Evolutionary conservation across 2,329 filamentous ascomycete genomes (phyloP), one percentile per base, ranked within the genome.

Genomic region (Coniochaeta sp.): DNA sequence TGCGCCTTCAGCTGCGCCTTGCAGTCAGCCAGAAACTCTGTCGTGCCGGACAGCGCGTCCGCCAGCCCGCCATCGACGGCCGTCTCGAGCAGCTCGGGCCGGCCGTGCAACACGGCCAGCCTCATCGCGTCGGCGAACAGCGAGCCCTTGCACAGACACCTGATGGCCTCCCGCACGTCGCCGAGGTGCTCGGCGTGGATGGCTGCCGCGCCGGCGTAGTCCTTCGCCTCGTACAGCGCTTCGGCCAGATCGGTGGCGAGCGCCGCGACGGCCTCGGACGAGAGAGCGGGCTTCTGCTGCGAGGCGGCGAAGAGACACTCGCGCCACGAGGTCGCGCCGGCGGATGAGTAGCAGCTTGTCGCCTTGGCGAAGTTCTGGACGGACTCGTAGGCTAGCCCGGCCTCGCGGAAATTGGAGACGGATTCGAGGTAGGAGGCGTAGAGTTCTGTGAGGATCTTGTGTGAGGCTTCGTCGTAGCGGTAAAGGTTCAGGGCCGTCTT

Each of bases 21-120:
- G 83, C 93, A 98, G 72, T 99, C 95, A 1, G 95, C 91, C 12
- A 99, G 84, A 62, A 98, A 87, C 71, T 98, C 95, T 0, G 92
- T 96, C 68, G 89, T 93, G 59, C 84, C 86, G 24, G 89, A 88
- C 60, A 95, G 87, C 1, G 90, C 87, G 61, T 98, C 93, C 4
- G 87, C 83, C 6, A 99, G 85, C 1, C 89, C 90, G 0, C 83
- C 74, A 70, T 99, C 93, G 16, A 99, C 81, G 59, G 90, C 83
- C 0, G 81, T 75, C 6, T 74, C 75, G 36, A 98, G 81, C 6
- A 96, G 81, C 1, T 85, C 78, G 0, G 83, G 75, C 17, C 84
- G 81, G 1, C 77, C 75, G 63, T 85, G 82, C 3, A 88, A 80
- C 5, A 84, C 82, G 38, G 89, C 81, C 26, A 96, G 78, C 36